These are phyloP conservation scores for Ziziphus jujuba DNA, from an alignment of 306 rosid species.

Conservation along the genomic window DNA sequence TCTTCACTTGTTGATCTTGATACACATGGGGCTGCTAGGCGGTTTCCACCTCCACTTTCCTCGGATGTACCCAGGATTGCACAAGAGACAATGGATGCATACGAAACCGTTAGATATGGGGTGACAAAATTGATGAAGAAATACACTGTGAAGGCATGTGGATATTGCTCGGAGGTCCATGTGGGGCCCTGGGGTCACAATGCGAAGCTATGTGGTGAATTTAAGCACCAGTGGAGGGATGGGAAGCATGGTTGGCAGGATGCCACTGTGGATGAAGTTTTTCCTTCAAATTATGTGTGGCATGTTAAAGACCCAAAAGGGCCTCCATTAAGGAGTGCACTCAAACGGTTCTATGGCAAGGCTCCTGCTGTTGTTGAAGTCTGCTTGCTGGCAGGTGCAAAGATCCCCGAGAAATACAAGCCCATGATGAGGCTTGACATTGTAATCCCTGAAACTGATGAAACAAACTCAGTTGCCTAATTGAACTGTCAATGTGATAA, in stretches of 20 bases:
- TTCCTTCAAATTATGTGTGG: slow-evolving; percentile 93
- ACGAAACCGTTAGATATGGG: slow-evolving; percentile 64
- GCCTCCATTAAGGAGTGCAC: slow-evolving; percentile 57
- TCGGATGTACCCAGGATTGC: slow-evolving; percentile 65
- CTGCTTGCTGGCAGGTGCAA: slow-evolving; percentile 90
- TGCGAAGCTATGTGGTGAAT: slow-evolving; percentile 88
- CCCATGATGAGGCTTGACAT: slow-evolving; percentile 99
- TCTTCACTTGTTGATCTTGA: slow-evolving; percentile 63
- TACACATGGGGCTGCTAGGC: slow-evolving; percentile 59
- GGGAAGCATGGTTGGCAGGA: slow-evolving; percentile 99
- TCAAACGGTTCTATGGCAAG: slow-evolving; percentile 82
- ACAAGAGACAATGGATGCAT: slow-evolving; percentile 71
- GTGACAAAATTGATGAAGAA: slow-evolving; percentile 77
- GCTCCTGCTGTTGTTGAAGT: slow-evolving; percentile 90
- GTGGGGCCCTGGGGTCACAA: slow-evolving; percentile 99
- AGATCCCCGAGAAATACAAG: slow-evolving; percentile 54
- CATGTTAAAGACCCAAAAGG: slow-evolving; percentile 75
- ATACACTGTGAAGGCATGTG: slow-evolving; percentile 88
- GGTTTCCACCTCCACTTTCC: slow-evolving; percentile 56
- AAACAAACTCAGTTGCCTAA: slow-evolving; percentile 65
- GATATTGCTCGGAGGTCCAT: slow-evolving; percentile 96
- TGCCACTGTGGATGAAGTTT: slow-evolving; percentile 77
- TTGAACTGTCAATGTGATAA: slow-evolving; percentile 3
- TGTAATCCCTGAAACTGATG: slow-evolving; percentile 78
- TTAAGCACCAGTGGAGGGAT: slow-evolving; percentile 99